Conservation (phyloP, 1,284 basidiomycete genomes). For the Hortiboletus rubellus region DNA sequence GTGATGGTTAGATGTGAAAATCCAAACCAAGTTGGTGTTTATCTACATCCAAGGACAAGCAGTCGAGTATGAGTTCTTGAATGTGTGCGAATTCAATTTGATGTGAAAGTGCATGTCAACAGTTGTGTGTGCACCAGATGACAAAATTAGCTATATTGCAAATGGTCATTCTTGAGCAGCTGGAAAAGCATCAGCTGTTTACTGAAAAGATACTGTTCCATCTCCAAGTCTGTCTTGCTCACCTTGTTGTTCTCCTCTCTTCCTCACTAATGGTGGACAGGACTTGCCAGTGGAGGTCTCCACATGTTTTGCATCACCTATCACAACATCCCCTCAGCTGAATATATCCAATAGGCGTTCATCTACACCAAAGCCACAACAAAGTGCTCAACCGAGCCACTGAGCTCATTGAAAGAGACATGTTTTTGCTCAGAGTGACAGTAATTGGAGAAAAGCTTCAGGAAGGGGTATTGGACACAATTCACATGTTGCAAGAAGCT, state of each 20-base stretch:
- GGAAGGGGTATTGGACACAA: conserved; percentile 97
- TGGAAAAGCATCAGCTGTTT: conserved; percentile 80
- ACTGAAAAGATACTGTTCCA: conserved; percentile 87
- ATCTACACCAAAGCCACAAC: conserved; percentile 92
- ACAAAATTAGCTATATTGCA: conserved; percentile 92
- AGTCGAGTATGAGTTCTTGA: conserved; percentile 89
- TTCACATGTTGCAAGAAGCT: conserved; percentile 96
- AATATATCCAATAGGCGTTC: conserved; percentile 86
- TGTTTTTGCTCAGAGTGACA: too few relatives aligned
- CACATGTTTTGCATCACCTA: conserved; percentile 95
- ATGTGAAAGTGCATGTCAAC: conserved; percentile 98
- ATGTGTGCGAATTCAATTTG: conserved; percentile 99
- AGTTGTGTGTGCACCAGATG: conserved; percentile 84
- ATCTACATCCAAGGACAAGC: conserved; percentile 75
- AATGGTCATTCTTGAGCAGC: conserved; percentile 94
- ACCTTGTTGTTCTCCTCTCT: background rate
- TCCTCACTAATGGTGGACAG: conserved; percentile 25
- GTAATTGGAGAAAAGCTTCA: too few relatives aligned
- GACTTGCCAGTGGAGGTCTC: conserved; percentile 95
- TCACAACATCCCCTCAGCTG: conserved; percentile 86
- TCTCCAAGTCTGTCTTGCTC: conserved; percentile 73
- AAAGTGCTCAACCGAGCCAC: too few relatives aligned
- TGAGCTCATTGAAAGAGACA: too few relatives aligned
- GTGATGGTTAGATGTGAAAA: conserved; percentile 73
- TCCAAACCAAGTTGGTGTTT: conserved; percentile 94